Evolutionary conservation across 495 filamentous ascomycete species (phyloP).

Genomic region (Monascus purpureus): DNA sequence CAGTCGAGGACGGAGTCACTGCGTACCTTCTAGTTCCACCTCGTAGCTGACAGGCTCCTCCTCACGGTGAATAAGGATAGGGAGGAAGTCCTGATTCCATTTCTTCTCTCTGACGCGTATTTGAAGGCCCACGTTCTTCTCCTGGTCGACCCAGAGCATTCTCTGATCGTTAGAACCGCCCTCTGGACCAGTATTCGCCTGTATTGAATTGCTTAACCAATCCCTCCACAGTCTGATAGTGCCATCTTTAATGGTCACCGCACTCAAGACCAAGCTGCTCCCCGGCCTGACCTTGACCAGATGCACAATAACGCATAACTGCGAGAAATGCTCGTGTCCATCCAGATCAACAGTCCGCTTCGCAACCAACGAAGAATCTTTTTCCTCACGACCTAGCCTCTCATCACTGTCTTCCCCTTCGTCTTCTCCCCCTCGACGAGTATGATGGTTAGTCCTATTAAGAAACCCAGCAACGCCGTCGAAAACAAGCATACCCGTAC

Average conservation of each 20-base stretch:
- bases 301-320: slow-evolving; percentile 53
- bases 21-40: slow-evolving; percentile 43
- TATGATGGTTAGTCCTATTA: too few species aligned
- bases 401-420: too few species aligned
- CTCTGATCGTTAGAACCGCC: slow-evolving; percentile 4
- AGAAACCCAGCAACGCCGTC: too few species aligned
- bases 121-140: slow-evolving; percentile 41
- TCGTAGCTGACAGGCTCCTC: slow-evolving; percentile 48
- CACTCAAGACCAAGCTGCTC: slow-evolving; percentile 38
- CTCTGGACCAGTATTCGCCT: slow-evolving; percentile 6
- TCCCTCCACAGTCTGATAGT: slow-evolving; percentile 51
- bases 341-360: slow-evolving; percentile 52
- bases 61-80: slow-evolving; percentile 34
- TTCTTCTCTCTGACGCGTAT: slow-evolving; percentile 34
- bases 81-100: slow-evolving; percentile 10
- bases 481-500: too few species aligned
- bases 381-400: too few species aligned
- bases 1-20: not conserved
- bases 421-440: too few species aligned
- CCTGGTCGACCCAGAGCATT: slow-evolving; percentile 45
- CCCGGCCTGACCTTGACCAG: slow-evolving; percentile 52
- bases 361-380: slow-evolving; percentile 1
- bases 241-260: slow-evolving; percentile 48
- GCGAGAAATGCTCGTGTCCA: slow-evolving; percentile 52
- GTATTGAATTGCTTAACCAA: slow-evolving; percentile 45